phyloP scores from a whole-genome alignment of 768 basidiomycete species.

The Pholiota microspora region DNA sequence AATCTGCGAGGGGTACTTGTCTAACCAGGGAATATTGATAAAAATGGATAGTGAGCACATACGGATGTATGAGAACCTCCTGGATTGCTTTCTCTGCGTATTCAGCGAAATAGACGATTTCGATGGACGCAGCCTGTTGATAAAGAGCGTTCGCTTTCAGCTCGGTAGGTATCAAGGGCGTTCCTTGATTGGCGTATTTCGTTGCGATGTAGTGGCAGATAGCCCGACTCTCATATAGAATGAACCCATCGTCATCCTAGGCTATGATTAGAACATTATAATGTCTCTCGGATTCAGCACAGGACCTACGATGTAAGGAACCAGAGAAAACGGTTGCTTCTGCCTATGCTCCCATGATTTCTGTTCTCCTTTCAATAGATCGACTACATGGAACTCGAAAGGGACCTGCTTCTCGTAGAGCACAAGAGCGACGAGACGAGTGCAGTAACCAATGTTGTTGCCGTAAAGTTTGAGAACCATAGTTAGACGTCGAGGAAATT shows the following conservation, averaged over 20 bases:
- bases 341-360: slow-evolving; percentile 40
- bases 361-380: slow-evolving; percentile 42
- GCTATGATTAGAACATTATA: slow-evolving; percentile 3
- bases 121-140: slow-evolving; percentile 45
- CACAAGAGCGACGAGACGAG: slow-evolving; percentile 46
- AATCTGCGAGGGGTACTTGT: slow-evolving; percentile 2
- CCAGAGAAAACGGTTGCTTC: slow-evolving; percentile 62
- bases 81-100: slow-evolving; percentile 37
- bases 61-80: slow-evolving; percentile 47
- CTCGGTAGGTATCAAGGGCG: slow-evolving; percentile 44
- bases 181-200: slow-evolving; percentile 50
- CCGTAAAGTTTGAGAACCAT: slow-evolving; percentile 47
- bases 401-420: slow-evolving; percentile 55
- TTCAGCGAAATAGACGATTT: slow-evolving; percentile 46
- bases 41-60: slow-evolving; percentile 5
- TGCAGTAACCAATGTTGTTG: slow-evolving; percentile 37
- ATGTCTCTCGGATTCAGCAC: not conserved
- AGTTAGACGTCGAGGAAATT: not conserved
- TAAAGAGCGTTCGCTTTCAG: slow-evolving; percentile 35
- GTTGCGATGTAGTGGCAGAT: slow-evolving; percentile 55
- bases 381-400: slow-evolving; percentile 45
- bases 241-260: slow-evolving; percentile 55
- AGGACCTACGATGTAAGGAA: slow-evolving; percentile 48
- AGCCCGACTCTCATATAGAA: slow-evolving; percentile 58
- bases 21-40: not conserved